These are phyloP conservation scores for Rubroboletus satanas DNA, from an alignment of 768 basidiomycete genomes.

Conservation along the genomic window DNA sequence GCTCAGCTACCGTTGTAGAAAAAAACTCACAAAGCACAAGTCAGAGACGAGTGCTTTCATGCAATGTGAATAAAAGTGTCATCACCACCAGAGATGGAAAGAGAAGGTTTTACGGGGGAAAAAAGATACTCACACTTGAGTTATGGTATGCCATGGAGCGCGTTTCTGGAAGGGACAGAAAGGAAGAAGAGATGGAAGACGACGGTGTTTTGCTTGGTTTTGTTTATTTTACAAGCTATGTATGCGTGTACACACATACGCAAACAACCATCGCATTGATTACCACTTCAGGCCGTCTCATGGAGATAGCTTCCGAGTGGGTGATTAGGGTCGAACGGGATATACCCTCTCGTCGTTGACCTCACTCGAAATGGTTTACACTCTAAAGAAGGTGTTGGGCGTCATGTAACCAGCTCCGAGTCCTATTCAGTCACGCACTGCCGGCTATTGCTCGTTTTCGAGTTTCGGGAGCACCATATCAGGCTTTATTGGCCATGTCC, in stretches of 20 bases:
- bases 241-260: conserved; percentile 3
- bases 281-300: too few relatives aligned
- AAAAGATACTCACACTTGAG: conserved; percentile 13
- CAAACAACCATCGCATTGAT: conserved; percentile 19
- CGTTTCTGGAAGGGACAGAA: neutral
- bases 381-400: neutral
- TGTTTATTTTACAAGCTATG: conserved; percentile 16
- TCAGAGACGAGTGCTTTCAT: conserved; percentile 47
- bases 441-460: neutral
- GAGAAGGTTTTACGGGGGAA: neutral
- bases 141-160: neutral
- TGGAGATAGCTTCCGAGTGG: neutral
- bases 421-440: neutral
- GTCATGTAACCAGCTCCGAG: neutral
- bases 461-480: neutral
- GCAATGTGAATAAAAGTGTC: conserved; percentile 73
- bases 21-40: conserved; percentile 48
- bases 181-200: neutral
- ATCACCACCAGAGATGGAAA: conserved; percentile 40
- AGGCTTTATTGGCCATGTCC: conserved; percentile 1
- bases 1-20: conserved; percentile 89
- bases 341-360: too few relatives aligned
- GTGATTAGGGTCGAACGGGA: neutral
- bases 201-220: conserved; percentile 4
- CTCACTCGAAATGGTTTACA: too few relatives aligned